These are phyloP conservation scores for Diplodia sapinea DNA, from an alignment of 2,329 filamentous ascomycete species.

Conservation along the genomic window DNA sequence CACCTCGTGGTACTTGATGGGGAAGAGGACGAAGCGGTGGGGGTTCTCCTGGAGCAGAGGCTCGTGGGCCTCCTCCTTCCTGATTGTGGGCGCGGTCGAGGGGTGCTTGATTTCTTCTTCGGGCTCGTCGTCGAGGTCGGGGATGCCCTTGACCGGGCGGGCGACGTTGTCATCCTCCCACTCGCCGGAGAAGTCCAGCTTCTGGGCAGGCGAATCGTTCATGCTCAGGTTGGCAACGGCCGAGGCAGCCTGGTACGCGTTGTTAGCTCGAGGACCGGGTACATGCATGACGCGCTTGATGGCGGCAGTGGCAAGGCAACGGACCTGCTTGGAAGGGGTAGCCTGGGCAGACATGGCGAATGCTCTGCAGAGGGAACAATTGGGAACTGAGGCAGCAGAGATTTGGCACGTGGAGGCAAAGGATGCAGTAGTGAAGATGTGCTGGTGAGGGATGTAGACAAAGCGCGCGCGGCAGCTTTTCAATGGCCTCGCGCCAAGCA, in stretches of 20 bases:
- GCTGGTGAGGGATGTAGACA: slow-evolving; percentile 7
- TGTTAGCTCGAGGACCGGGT: slow-evolving; percentile 47
- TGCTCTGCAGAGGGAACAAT: slow-evolving; percentile 19
- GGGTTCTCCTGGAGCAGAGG: slow-evolving; percentile 95
- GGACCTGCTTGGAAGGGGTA: slow-evolving; percentile 75
- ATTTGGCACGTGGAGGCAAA: slow-evolving; percentile 4
- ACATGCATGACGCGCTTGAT: slow-evolving; percentile 42
- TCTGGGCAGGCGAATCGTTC: slow-evolving; percentile 85
- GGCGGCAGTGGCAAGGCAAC: slow-evolving; percentile 40
- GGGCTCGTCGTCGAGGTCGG: slow-evolving; percentile 46
- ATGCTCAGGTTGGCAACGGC: slow-evolving; percentile 89
- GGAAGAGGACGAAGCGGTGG: slow-evolving; percentile 95
- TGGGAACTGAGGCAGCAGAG: background rate
- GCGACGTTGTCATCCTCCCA: slow-evolving; percentile 58
- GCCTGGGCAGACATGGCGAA: slow-evolving; percentile 72
- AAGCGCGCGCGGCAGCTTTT: slow-evolving; percentile 26
- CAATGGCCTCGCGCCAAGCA: slow-evolving; percentile 19
- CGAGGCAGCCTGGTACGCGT: slow-evolving; percentile 71
- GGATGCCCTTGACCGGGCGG: slow-evolving; percentile 60
- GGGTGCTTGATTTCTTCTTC: slow-evolving; percentile 56
- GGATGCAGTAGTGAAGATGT: slow-evolving; percentile 27
- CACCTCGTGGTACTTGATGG: slow-evolving; percentile 99
- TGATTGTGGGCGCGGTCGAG: slow-evolving; percentile 58
- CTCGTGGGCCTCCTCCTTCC: slow-evolving; percentile 77
- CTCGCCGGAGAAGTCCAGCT: slow-evolving; percentile 75